Evolutionary conservation across 139 green algal species (phyloP).

Genomic region (Picochlorum costavermella): DNA sequence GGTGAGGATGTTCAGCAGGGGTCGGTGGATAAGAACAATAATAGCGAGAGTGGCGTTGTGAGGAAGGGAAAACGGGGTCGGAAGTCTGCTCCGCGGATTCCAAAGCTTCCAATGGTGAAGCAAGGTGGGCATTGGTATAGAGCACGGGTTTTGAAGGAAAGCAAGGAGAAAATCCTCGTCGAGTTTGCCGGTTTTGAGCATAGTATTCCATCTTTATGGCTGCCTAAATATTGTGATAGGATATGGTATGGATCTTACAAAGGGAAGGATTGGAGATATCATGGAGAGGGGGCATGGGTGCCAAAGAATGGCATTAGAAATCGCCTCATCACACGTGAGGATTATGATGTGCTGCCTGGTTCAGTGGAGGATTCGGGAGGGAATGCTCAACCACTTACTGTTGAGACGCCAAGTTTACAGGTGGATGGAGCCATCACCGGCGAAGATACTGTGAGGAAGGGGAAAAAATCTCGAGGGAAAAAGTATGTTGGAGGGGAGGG

Average conservation of each 20-base stretch:
- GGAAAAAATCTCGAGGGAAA: slow-evolving; percentile 4
- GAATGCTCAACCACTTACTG: not conserved
- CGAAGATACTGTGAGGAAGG: not conserved
- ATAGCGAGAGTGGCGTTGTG: not conserved
- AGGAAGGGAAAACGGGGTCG: not conserved
- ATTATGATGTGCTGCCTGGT: not conserved
- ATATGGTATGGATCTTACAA: slow-evolving; percentile 73
- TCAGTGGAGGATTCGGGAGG: not conserved
- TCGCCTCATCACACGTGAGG: not conserved
- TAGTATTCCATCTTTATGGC: slow-evolving; percentile 33
- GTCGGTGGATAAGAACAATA: not conserved
- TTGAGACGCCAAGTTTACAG: not conserved
- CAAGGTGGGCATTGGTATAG: slow-evolving; percentile 51
- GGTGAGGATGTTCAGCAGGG: not conserved
- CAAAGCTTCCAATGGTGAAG: slow-evolving; percentile 63
- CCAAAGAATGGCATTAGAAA: slow-evolving; percentile 31
- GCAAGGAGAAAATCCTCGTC: slow-evolving; percentile 18
- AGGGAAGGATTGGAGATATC: slow-evolving; percentile 66
- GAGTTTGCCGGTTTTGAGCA: slow-evolving; percentile 51
- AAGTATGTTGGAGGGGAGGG: slow-evolving; percentile 1
- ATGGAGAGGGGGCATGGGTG: slow-evolving; percentile 67
- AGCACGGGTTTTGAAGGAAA: slow-evolving; percentile 42
- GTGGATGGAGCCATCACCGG: not conserved
- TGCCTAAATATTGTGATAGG: slow-evolving; percentile 43
- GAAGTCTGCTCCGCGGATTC: slow-evolving; percentile 27